Percentiles rank a stretch among this genome's conserved stretches.
Evolutionary conservation across 2,329 filamentous ascomycete species (phyloP).

Genomic region (Epichloe elymi): DNA sequence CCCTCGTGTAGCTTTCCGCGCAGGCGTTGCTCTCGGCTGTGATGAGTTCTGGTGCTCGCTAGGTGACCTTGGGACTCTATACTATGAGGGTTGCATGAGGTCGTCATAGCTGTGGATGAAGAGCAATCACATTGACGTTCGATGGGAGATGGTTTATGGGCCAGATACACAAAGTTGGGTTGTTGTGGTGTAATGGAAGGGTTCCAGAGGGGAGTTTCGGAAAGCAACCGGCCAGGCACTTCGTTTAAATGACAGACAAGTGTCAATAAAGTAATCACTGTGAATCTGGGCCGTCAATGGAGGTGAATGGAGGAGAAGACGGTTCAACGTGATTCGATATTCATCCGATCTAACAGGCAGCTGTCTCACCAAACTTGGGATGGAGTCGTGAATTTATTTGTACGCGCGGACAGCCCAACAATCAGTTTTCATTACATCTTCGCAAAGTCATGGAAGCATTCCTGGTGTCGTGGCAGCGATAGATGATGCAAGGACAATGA

Average conservation of each 20-base stretch:
- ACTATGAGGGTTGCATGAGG: background rate
- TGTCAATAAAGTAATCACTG: background rate
- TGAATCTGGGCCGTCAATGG: background rate
- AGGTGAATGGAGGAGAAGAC: background rate
- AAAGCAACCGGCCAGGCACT: background rate
- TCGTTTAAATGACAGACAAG: background rate
- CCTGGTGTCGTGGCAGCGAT: no score
- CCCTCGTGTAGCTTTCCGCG: slow-evolving; percentile 7
- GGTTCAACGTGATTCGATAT: background rate
- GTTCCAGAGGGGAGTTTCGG: no score
- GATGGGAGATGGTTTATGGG: no score
- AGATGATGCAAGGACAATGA: no score
- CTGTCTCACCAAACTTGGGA: background rate
- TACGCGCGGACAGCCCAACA: no score
- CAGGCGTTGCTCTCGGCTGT: slow-evolving; percentile 1
- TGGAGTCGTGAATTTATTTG: background rate
- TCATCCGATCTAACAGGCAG: background rate
- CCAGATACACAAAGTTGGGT: no score
- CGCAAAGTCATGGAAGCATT: no score
- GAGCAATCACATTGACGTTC: no score
- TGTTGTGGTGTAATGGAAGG: no score
- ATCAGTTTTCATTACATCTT: no score
- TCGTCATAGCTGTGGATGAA: background rate
- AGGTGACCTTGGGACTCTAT: background rate
- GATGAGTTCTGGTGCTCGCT: background rate